Conservation (phyloP, 306 rosid species). For the Clitoria ternatea region DNA sequence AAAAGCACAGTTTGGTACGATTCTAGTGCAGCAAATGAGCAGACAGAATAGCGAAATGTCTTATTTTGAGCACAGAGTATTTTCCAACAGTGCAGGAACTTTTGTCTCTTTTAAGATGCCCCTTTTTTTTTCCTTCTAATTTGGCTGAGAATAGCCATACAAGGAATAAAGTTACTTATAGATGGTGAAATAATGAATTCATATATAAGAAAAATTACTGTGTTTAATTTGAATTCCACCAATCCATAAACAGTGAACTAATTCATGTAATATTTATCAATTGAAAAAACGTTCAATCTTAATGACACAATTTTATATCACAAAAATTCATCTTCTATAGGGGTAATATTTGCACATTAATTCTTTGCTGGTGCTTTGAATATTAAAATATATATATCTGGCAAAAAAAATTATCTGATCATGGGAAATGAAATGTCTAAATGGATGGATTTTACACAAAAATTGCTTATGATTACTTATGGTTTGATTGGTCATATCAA, state of each 20-base stretch:
- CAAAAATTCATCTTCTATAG: too few species aligned
- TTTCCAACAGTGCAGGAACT: slow-evolving; percentile 16
- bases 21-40: slow-evolving; percentile 20
- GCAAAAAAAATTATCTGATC: background rate
- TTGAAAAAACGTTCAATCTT: too few species aligned
- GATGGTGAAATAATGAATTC: background rate
- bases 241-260: background rate
- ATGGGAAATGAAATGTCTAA: background rate
- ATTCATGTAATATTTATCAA: too few species aligned
- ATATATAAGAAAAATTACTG: background rate
- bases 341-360: background rate
- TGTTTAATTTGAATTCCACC: background rate
- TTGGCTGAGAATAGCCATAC: background rate
- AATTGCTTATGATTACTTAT: background rate
- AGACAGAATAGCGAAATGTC: slow-evolving; percentile 19
- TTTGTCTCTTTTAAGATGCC: slow-evolving; percentile 14
- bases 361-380: background rate
- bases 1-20: slow-evolving; percentile 2
- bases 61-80: background rate
- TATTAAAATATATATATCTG: background rate
- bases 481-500: background rate
- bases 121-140: background rate
- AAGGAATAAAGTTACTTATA: background rate
- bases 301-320: too few species aligned
- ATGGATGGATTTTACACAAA: too few species aligned